These are phyloP conservation scores for Isoetes taiwanensis DNA, from an alignment of 75 land plant genomes.

Conservation along the genomic window DNA sequence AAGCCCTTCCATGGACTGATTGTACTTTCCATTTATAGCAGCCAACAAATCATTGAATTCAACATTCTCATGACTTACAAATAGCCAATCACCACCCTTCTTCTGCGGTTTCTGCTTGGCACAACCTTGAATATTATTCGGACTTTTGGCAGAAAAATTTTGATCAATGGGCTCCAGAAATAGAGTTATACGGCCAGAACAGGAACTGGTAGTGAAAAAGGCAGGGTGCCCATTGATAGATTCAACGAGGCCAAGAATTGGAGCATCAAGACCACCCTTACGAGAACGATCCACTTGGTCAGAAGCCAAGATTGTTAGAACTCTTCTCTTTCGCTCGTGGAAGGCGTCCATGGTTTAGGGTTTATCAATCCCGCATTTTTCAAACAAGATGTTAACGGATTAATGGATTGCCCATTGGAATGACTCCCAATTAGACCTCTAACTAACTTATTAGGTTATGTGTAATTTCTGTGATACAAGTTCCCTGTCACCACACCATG, in stretches of 20 bases:
- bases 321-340: constrained; percentile 41
- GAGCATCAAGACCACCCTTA: constrained; percentile 66
- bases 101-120: constrained; percentile 25
- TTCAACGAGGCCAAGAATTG: constrained; percentile 48
- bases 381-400: too few species aligned
- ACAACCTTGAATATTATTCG: not conserved
- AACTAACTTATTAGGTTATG: too few species aligned
- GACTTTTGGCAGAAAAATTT: not conserved
- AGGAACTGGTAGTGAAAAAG: constrained; percentile 94
- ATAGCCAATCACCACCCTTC: constrained; percentile 56
- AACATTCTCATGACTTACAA: constrained; percentile 25
- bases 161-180: constrained; percentile 26
- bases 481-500: too few species aligned
- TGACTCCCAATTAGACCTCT: too few species aligned
- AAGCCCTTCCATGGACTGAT: constrained; percentile 14
- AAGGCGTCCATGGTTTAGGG: too few species aligned
- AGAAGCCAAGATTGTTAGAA: constrained; percentile 30
- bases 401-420: too few species aligned
- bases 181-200: constrained; percentile 91
- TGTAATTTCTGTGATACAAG: too few species aligned
- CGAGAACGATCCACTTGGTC: constrained; percentile 56
- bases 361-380: too few species aligned
- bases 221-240: constrained; percentile 51
- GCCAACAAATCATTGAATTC: constrained; percentile 18
- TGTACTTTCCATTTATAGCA: not conserved